These are phyloP conservation scores for Punica granatum DNA, from an alignment of 345 rosid genomes.

Conservation along the genomic window DNA sequence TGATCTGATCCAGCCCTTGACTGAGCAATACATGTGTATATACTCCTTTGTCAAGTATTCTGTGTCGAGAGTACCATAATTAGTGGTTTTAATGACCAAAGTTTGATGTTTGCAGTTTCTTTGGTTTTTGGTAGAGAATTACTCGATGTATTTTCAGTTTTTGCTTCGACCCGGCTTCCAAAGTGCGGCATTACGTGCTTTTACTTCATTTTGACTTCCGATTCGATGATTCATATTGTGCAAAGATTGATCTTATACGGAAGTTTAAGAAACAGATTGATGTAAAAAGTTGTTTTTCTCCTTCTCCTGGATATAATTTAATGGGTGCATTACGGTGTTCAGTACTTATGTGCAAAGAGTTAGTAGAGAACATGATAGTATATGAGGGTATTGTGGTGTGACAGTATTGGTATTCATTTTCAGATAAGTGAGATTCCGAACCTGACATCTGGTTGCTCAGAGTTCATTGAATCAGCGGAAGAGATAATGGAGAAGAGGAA, in stretches of 20 bases:
- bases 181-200: neutral
- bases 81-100: neutral
- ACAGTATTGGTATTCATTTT: conserved; percentile 11
- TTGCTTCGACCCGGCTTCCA: neutral
- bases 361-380: neutral
- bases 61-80: neutral
- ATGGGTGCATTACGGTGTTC: neutral
- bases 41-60: neutral
- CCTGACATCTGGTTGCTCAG: conserved; percentile 84
- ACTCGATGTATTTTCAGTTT: neutral
- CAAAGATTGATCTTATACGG: neutral
- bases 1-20: neutral
- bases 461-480: conserved; percentile 80
- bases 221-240: neutral
- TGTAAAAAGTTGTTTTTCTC: neutral
- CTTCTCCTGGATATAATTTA: neutral
- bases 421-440: conserved; percentile 75
- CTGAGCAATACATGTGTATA: neutral
- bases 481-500: conserved; percentile 86
- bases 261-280: neutral
- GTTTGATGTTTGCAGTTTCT: neutral
- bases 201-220: neutral
- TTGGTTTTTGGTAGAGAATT: neutral
- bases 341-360: neutral
- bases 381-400: neutral